Percentiles rank a stretch among this genome's conserved stretches.
These are phyloP conservation scores for Suhomyces coccinellae DNA, from an alignment of 1,139 yeast species.

Conservation along the genomic window DNA sequence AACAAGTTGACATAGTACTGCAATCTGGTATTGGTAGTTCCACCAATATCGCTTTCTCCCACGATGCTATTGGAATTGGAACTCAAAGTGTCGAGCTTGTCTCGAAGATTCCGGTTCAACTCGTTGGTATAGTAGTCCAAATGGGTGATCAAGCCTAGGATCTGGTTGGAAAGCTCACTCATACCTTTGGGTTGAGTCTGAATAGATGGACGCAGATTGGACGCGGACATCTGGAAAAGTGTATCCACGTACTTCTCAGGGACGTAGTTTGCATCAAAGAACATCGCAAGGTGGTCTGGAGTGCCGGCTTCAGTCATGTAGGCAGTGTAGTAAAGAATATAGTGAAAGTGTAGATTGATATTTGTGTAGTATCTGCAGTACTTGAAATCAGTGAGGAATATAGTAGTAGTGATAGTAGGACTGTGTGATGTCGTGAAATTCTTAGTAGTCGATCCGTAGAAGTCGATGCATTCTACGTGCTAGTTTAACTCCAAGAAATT, in stretches of 20 bases:
- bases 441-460: no score
- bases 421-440: no score
- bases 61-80: slow-evolving; percentile 16
- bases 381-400: not conserved
- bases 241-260: slow-evolving; percentile 42
- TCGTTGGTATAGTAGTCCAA: slow-evolving; percentile 63
- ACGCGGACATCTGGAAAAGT: slow-evolving; percentile 26
- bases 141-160: slow-evolving; percentile 50
- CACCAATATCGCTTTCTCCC: slow-evolving; percentile 10
- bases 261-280: slow-evolving; percentile 42
- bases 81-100: slow-evolving; percentile 45
- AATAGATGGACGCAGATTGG: not conserved
- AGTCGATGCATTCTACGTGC: no score
- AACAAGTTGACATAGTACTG: slow-evolving; percentile 65
- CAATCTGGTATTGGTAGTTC: slow-evolving; percentile 42
- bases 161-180: slow-evolving; percentile 28
- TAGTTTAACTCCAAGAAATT: no score
- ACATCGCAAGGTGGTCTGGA: slow-evolving; percentile 30
- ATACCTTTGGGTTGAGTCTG: slow-evolving; percentile 3
- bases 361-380: not conserved
- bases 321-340: not conserved
- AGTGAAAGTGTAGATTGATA: not conserved
- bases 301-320: not conserved
- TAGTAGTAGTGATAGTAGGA: no score
- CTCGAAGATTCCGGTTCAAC: slow-evolving; percentile 51